Percentiles rank a stretch among this genome's conserved stretches.
Conservation (phyloP, 2,329 filamentous ascomycete species). For the Leptosphaerulina australis region DNA sequence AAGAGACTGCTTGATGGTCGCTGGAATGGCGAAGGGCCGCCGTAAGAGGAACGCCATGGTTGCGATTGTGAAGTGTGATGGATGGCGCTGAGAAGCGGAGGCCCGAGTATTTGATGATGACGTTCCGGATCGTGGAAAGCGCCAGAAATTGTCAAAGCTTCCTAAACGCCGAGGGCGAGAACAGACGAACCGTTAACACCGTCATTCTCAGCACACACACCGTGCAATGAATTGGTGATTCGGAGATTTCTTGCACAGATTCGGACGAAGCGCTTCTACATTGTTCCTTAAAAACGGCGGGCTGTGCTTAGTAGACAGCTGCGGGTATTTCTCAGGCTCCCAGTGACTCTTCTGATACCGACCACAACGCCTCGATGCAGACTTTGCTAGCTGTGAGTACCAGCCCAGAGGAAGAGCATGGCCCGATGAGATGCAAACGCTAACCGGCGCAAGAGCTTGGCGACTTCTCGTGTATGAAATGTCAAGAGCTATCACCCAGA, state of each 20-base stretch:
- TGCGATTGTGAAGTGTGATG: conserved; percentile 11
- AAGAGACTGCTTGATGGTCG: conserved; percentile 62
- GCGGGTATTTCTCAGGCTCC: too few relatives aligned
- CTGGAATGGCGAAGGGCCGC: conserved; percentile 67
- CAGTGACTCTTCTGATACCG: too few relatives aligned
- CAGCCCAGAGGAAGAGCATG: too few relatives aligned
- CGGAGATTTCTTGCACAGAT: background rate
- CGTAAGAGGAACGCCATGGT: conserved; percentile 69
- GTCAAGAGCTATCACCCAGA: too few relatives aligned
- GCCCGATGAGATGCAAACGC: too few relatives aligned
- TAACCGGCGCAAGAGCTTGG: too few relatives aligned
- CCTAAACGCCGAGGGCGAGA: conserved; percentile 11
- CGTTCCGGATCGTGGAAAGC: conserved; percentile 17
- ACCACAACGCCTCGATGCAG: too few relatives aligned
- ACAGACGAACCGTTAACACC: conserved; percentile 12
- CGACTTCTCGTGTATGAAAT: too few relatives aligned
- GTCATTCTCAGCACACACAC: conserved; percentile 10
- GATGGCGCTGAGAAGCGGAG: conserved; percentile 3
- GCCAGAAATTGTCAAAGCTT: conserved; percentile 18
- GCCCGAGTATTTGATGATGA: conserved; percentile 15
- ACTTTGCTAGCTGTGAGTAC: too few relatives aligned
- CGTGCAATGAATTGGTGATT: conserved; percentile 10
- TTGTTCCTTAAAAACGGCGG: too few relatives aligned
- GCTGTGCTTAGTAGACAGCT: too few relatives aligned
- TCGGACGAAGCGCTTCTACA: too few relatives aligned